Percentiles rank a stretch among this genome's conserved stretches.
These are phyloP conservation scores for Talaromyces piceae DNA, from an alignment of 2,329 filamentous ascomycete genomes.

Conservation along the genomic window DNA sequence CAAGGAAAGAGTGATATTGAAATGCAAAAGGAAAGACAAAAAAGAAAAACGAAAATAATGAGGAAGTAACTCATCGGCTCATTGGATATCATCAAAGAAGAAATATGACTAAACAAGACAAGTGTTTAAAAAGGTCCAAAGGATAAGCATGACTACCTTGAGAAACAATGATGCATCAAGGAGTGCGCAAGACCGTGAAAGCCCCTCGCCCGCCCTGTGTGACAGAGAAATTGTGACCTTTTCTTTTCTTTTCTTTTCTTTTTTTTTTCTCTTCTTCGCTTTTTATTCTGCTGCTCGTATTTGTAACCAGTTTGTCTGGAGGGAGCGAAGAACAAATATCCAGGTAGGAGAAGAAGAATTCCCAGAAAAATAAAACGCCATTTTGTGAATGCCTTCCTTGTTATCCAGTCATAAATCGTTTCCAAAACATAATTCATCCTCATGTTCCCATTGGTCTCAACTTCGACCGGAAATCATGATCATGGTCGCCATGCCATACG, in stretches of 20 bases:
- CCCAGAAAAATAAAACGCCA: slow-evolving; percentile 11
- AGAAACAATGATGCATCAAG: slow-evolving; percentile 7
- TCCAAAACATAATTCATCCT: background rate
- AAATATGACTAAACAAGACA: background rate
- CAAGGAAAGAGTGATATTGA: background rate
- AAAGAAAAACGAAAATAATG: background rate
- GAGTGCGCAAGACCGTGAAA: background rate
- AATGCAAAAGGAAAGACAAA: background rate
- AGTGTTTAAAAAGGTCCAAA: background rate
- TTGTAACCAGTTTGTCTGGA: too few relatives aligned
- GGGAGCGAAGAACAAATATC: too few relatives aligned
- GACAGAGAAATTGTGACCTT: background rate
- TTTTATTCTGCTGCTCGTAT: too few relatives aligned
- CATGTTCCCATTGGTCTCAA: background rate
- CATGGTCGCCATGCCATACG: slow-evolving; percentile 19
- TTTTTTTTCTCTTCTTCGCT: too few relatives aligned
- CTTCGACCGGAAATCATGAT: slow-evolving; percentile 15
- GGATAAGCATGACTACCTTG: background rate
- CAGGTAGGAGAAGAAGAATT: slow-evolving; percentile 6
- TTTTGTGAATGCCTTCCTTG: slow-evolving; percentile 14
- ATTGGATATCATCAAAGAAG: slow-evolving; percentile 4
- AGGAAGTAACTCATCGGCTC: background rate
- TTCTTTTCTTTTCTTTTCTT: background rate
- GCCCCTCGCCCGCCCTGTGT: too few relatives aligned
- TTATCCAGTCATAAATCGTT: slow-evolving; percentile 11